A percentile compares a stretch with the other conserved stretches of the same genome.
These are phyloP conservation scores for Nicotiana benthamiana DNA, from an alignment of 257 asterid genomes.

Conservation along the genomic window DNA sequence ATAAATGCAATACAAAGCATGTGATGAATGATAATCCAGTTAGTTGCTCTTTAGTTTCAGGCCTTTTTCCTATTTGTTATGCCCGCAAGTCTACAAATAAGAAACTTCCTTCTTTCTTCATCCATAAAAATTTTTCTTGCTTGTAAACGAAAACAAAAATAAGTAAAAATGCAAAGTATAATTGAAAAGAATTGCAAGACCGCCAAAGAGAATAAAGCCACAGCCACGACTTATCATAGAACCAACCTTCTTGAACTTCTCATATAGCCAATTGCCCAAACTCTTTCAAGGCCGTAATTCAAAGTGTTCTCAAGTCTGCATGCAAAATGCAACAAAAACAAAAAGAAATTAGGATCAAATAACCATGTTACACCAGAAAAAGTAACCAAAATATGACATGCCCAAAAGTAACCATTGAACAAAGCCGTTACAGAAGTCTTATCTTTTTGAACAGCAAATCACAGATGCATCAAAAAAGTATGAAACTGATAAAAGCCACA, in stretches of 20 bases:
- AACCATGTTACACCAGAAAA: not conserved
- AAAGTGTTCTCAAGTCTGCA: slow-evolving; percentile 92
- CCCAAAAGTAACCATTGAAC: not conserved
- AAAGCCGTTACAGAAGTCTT: too few species aligned
- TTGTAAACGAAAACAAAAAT: not conserved
- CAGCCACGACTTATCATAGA: not conserved
- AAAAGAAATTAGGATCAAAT: not conserved
- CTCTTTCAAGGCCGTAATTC: slow-evolving; percentile 98
- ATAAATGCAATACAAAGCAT: not conserved
- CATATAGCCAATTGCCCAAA: slow-evolving; percentile 93
- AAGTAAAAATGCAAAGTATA: not conserved
- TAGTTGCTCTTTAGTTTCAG: not conserved
- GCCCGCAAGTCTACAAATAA: not conserved
- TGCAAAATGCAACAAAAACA: not conserved
- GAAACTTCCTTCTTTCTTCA: not conserved
- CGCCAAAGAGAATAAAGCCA: not conserved
- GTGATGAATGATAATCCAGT: not conserved
- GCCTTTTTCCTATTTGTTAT: not conserved
- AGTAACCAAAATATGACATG: not conserved
- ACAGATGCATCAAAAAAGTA: too few species aligned
- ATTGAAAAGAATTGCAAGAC: not conserved
- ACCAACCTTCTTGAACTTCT: slow-evolving; percentile 88
- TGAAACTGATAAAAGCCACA: too few species aligned
- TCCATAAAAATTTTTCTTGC: not conserved
- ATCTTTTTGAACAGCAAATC: too few species aligned